These are phyloP conservation scores for Martensiomyces pterosporus DNA, from an alignment of 192 early-diverging fungal genomes.

Conservation along the genomic window DNA sequence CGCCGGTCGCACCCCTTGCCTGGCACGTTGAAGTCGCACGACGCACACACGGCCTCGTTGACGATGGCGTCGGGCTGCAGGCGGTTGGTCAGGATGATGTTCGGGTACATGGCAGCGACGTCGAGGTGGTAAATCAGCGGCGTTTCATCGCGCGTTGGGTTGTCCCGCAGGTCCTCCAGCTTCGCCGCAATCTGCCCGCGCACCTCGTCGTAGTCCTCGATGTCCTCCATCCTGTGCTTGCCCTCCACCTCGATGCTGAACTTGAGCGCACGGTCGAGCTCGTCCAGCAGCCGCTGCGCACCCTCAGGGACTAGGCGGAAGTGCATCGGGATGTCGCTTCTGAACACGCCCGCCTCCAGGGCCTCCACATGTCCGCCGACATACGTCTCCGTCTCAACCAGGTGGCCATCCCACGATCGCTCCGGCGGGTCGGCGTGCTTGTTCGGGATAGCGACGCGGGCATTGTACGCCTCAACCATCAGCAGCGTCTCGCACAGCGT, in stretches of 20 bases:
- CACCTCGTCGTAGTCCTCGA: slow-evolving; percentile 90
- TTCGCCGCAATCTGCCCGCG: slow-evolving; percentile 57
- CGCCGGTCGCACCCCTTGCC: slow-evolving; percentile 85
- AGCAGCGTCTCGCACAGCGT: slow-evolving; percentile 94
- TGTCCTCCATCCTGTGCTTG: slow-evolving; percentile 66
- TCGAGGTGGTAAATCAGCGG: slow-evolving; percentile 98
- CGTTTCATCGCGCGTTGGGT: slow-evolving; percentile 68
- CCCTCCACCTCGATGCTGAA: slow-evolving; percentile 88
- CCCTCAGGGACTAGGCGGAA: slow-evolving; percentile 76
- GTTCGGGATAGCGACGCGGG: slow-evolving; percentile 93
- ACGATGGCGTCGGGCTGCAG: slow-evolving; percentile 97
- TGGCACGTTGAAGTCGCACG: slow-evolving; percentile 89
- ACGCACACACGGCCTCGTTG: slow-evolving; percentile 78
- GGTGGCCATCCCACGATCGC: slow-evolving; percentile 82
- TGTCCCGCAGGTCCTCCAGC: slow-evolving; percentile 73
- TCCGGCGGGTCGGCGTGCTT: slow-evolving; percentile 81
- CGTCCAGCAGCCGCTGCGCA: slow-evolving; percentile 80
- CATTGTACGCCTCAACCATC: slow-evolving; percentile 92
- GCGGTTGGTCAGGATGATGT: slow-evolving; percentile 98
- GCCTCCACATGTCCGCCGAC: slow-evolving; percentile 99
- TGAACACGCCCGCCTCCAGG: slow-evolving; percentile 96
- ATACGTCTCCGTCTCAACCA: slow-evolving; percentile 93
- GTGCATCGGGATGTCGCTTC: slow-evolving; percentile 84
- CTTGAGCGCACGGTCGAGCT: slow-evolving; percentile 83
- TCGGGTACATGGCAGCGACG: slow-evolving; percentile 99